A percentile compares a stretch with the other conserved stretches of the same genome.
Conservation (phyloP, 306 rosid species). For the Styphnolobium japonicum region DNA sequence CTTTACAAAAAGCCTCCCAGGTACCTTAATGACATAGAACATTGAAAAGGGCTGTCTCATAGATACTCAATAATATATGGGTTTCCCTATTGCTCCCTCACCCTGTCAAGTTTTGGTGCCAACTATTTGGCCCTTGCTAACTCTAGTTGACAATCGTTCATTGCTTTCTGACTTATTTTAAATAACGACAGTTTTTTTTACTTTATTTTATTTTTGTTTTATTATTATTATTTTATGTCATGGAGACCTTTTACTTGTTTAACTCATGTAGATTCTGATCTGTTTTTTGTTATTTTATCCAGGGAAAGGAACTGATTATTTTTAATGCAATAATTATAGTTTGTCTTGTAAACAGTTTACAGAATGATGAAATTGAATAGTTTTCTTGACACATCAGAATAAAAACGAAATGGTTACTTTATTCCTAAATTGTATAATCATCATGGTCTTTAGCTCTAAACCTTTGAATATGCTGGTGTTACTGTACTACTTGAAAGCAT, state of each 20-base stretch:
- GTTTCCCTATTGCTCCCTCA: not conserved
- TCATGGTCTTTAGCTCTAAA: conserved; percentile 9
- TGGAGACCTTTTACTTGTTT: not conserved
- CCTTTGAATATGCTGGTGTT: not conserved
- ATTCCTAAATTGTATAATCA: not conserved
- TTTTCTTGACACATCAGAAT: not conserved
- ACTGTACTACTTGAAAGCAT: not conserved
- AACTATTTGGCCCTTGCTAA: not conserved
- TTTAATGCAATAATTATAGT: not conserved
- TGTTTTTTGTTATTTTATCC: not conserved
- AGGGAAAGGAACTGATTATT: not conserved
- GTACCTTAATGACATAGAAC: conserved; percentile 35
- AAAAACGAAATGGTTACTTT: not conserved
- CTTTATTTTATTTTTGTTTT: not conserved
- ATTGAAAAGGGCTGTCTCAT: conserved; percentile 10
- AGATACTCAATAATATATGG: not conserved
- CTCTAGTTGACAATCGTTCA: not conserved
- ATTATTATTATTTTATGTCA: not conserved
- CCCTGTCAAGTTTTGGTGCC: not conserved
- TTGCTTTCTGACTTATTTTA: not conserved
- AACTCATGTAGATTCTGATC: not conserved
- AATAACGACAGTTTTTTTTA: not conserved
- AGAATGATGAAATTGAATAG: not conserved
- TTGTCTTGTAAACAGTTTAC: not conserved
- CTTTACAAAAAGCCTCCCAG: conserved; percentile 89